Evolutionary conservation across 1,139 yeast species (phyloP).

Genomic region (Magnusiomyces tetraspermus): DNA sequence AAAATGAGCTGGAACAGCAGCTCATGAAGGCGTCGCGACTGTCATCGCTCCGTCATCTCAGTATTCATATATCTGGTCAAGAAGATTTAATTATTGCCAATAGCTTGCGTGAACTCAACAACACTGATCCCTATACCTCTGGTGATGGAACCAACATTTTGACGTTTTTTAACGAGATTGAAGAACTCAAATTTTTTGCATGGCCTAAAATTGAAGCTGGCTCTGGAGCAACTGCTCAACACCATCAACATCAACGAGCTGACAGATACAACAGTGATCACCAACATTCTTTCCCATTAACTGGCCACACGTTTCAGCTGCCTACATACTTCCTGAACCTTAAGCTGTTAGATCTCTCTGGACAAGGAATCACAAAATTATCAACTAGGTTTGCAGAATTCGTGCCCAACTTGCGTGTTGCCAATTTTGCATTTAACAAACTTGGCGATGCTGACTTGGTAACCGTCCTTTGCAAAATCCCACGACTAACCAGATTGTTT

Average conservation of each 20-base stretch:
- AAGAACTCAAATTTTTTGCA: neutral
- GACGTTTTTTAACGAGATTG: neutral
- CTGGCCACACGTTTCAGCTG: neutral
- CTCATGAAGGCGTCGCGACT: neutral
- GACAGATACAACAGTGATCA: neutral
- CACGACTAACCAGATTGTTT: conserved; percentile 18
- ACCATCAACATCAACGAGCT: neutral
- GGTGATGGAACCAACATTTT: neutral
- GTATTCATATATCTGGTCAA: neutral
- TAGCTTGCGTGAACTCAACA: too few species aligned
- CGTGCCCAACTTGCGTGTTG: conserved; percentile 2
- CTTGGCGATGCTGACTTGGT: neutral
- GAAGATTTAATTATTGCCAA: neutral
- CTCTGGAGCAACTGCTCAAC: neutral
- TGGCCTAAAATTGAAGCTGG: neutral
- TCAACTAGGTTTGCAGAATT: neutral
- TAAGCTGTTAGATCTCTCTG: neutral
- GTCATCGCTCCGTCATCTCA: neutral
- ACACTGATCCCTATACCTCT: too few species aligned
- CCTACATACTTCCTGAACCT: neutral
- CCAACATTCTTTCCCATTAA: neutral
- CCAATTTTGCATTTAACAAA: conserved; percentile 2
- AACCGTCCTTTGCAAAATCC: neutral
- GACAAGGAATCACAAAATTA: neutral
- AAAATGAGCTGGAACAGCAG: neutral